These are phyloP conservation scores for Coniochaeta ligniaria DNA, from an alignment of 2,329 filamentous ascomycete genomes.

Conservation along the genomic window DNA sequence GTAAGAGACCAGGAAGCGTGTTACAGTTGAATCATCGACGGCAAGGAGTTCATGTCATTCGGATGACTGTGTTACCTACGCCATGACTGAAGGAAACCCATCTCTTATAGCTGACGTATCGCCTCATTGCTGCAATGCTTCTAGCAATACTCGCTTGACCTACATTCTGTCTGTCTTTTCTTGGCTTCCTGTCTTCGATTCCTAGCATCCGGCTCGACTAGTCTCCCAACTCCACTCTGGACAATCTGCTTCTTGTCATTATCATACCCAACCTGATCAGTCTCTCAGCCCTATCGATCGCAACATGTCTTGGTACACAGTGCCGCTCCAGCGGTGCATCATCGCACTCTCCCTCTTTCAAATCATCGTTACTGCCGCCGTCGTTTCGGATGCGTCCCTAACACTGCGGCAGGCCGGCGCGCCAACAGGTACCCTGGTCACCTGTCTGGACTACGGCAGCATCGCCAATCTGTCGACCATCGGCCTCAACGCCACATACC, in stretches of 20 bases:
- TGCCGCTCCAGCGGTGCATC: neutral
- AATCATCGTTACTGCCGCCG: neutral
- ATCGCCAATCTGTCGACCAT: constrained; percentile 40
- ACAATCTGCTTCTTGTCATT: neutral
- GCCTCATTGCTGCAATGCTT: neutral
- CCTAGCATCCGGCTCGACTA: neutral
- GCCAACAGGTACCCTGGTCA: neutral
- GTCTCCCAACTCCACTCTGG: neutral
- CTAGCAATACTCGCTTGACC: neutral
- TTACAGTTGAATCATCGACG: neutral
- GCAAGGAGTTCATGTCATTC: neutral
- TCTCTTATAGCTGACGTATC: neutral
- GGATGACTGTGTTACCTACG: neutral
- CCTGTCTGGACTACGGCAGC: constrained; percentile 33
- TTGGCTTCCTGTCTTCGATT: neutral
- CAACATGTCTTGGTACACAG: neutral
- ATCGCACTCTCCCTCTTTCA: neutral
- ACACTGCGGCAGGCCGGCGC: neutral
- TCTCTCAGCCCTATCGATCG: neutral
- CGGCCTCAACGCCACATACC: constrained; percentile 35
- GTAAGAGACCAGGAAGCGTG: neutral
- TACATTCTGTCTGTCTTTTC: neutral
- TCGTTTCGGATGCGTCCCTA: neutral
- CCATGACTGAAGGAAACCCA: neutral
- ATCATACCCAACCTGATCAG: neutral